Conservation (phyloP, 2,329 filamentous ascomycete genomes). For the Penicillium glabrum region DNA sequence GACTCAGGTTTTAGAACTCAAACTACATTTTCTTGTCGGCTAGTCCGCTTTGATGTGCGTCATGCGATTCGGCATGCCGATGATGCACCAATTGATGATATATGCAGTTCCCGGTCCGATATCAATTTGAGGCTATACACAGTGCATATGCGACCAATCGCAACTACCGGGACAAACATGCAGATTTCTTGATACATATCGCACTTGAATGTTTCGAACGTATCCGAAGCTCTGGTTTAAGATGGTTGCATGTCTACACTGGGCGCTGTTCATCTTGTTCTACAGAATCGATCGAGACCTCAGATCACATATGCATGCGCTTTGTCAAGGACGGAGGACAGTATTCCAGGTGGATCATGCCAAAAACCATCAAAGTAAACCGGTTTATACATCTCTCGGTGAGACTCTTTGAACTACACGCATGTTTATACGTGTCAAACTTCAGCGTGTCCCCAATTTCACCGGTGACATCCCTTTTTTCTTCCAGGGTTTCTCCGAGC, state of each 20-base stretch:
- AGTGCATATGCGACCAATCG: background rate
- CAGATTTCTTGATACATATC: background rate
- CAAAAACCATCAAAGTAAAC: background rate
- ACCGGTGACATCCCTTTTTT: background rate
- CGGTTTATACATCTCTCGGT: background rate
- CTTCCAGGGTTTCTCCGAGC: slow-evolving; percentile 1
- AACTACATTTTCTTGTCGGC: background rate
- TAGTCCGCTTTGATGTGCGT: slow-evolving; percentile 3
- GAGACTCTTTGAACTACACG: background rate
- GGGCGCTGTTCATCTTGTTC: background rate
- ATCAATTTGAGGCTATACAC: background rate
- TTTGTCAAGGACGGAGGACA: background rate
- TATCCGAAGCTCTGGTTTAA: background rate
- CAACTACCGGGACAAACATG: background rate
- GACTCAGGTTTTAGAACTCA: background rate
- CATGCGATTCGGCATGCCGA: slow-evolving; percentile 11
- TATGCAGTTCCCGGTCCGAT: background rate
- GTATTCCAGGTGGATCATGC: background rate
- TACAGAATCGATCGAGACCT: background rate
- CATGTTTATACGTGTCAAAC: background rate
- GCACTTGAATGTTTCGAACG: background rate
- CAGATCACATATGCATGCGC: background rate
- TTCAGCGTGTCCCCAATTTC: background rate
- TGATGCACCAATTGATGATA: slow-evolving; percentile 1
- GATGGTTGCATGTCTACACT: background rate